These are phyloP conservation scores for Yueomyces sp. DNA, from an alignment of 805 yeast genomes.

Conservation along the genomic window DNA sequence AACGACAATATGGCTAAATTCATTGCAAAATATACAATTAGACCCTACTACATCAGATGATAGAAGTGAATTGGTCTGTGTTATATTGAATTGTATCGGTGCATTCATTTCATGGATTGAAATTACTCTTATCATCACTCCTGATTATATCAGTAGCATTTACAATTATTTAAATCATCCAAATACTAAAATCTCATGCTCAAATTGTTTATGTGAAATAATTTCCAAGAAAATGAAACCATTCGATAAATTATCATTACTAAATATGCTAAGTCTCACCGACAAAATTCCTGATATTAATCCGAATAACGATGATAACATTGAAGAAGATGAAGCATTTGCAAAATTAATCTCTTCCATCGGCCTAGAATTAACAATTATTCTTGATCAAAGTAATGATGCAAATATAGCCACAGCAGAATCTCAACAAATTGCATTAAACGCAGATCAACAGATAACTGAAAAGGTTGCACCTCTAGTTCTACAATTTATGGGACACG, in stretches of 20 bases:
- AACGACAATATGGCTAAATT: conserved; percentile 53
- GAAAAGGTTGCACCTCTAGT: conserved; percentile 56
- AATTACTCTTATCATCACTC: conserved; percentile 47
- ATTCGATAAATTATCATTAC: conserved; percentile 44
- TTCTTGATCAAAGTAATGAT: conserved; percentile 42
- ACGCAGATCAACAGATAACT: conserved; percentile 38
- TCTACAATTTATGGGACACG: conserved; percentile 60
- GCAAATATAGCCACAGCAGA: conserved; percentile 19
- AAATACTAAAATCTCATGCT: conserved; percentile 43
- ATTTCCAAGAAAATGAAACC: conserved; percentile 71
- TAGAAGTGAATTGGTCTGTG: conserved; percentile 10
- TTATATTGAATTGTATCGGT: conserved; percentile 52
- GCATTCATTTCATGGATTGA: conserved; percentile 90
- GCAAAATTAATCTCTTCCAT: conserved; percentile 64
- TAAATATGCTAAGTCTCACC: conserved; percentile 56
- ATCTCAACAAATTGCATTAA: conserved; percentile 20
- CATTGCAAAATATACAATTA: conserved; percentile 7
- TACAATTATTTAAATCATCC: conserved; percentile 41
- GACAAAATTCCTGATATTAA: conserved; percentile 26
- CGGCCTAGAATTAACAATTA: conserved; percentile 62
- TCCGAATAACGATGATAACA: conserved; percentile 26
- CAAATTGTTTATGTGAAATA: conserved; percentile 39
- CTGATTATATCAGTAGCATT: conserved; percentile 40
- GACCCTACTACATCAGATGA: conserved; percentile 7
- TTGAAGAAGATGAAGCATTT: conserved; percentile 62